Evolutionary conservation across 75 land plant genomes (phyloP).

Genomic region (Cupressus sempervirens): DNA sequence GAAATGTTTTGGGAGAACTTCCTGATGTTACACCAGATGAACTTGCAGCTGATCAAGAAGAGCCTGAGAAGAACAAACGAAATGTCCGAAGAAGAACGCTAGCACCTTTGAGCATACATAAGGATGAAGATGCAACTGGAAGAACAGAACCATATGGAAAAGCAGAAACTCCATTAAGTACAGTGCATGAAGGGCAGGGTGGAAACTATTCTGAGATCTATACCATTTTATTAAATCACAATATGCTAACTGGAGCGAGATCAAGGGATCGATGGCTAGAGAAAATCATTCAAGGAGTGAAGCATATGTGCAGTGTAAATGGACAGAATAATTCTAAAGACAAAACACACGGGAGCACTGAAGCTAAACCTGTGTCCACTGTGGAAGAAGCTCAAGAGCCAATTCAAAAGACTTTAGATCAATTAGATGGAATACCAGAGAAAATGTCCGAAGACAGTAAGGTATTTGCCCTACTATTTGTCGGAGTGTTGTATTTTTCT

Average conservation of each 20-base stretch:
- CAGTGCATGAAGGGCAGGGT: conserved; percentile 21
- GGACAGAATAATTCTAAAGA: conserved; percentile 11
- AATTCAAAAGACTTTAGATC: not conserved
- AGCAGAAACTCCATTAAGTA: conserved; percentile 73
- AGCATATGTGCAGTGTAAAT: conserved; percentile 33
- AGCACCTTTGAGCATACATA: conserved; percentile 53
- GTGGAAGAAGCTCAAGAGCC: not conserved
- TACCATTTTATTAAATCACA: conserved; percentile 34
- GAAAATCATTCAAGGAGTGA: conserved; percentile 64
- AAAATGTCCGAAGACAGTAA: conserved; percentile 4
- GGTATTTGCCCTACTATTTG: not conserved
- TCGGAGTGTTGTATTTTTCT: not conserved
- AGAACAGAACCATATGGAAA: conserved; percentile 31
- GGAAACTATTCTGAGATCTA: conserved; percentile 37
- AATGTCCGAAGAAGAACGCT: conserved; percentile 42
- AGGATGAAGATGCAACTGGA: conserved; percentile 42
- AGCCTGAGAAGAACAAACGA: conserved; percentile 36
- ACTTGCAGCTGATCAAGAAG: conserved; percentile 31
- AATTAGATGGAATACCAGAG: not conserved
- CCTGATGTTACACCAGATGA: conserved; percentile 70
- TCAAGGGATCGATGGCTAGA: conserved; percentile 90
- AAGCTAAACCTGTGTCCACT: conserved; percentile 7
- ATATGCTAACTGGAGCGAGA: conserved; percentile 60
- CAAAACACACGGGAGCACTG: conserved; percentile 13
- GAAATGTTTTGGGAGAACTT: conserved; percentile 72